Percentiles rank a stretch among this genome's conserved stretches.
phyloP scores from a whole-genome alignment of 352 stramenopile genomes.

The Phytophthora quininea region DNA sequence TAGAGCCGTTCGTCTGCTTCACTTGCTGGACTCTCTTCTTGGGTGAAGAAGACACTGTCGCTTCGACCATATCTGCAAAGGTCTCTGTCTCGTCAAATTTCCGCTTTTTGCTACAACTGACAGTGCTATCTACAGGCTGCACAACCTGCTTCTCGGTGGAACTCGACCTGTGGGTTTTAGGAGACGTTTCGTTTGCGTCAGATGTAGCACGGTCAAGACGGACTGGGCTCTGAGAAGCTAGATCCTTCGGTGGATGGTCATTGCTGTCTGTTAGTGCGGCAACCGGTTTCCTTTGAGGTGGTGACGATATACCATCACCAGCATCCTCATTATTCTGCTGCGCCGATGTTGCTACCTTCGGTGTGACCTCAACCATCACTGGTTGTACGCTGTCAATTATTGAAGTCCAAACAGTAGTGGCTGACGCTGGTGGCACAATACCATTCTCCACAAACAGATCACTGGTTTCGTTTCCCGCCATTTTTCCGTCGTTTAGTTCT shows the following conservation, averaged over 20 bases:
- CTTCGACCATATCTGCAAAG: too few relatives aligned
- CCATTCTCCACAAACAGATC: not conserved
- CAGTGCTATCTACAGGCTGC: too few relatives aligned
- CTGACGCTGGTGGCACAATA: not conserved
- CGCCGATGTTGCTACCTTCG: not conserved
- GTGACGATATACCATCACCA: constrained; percentile 11
- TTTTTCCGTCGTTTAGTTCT: not conserved
- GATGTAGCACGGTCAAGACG: too few relatives aligned
- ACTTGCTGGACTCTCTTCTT: too few relatives aligned
- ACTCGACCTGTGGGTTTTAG: not conserved
- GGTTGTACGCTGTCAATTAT: too few relatives aligned
- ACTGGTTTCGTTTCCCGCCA: not conserved
- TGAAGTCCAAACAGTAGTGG: too few relatives aligned
- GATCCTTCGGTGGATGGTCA: constrained; percentile 7
- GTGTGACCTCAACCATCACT: too few relatives aligned
- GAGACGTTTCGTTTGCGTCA: too few relatives aligned
- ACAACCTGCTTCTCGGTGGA: not conserved
- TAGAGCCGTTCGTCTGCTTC: too few relatives aligned
- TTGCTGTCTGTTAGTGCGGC: not conserved
- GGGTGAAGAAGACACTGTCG: too few relatives aligned
- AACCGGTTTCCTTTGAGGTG: constrained; percentile 17
- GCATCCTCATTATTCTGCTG: not conserved
- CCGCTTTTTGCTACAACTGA: constrained; percentile 17
- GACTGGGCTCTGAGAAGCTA: not conserved
- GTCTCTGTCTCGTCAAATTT: constrained; percentile 1